Evolutionary conservation across 805 yeast species (phyloP).

Genomic region (Saccharomycopsis capsularis): DNA sequence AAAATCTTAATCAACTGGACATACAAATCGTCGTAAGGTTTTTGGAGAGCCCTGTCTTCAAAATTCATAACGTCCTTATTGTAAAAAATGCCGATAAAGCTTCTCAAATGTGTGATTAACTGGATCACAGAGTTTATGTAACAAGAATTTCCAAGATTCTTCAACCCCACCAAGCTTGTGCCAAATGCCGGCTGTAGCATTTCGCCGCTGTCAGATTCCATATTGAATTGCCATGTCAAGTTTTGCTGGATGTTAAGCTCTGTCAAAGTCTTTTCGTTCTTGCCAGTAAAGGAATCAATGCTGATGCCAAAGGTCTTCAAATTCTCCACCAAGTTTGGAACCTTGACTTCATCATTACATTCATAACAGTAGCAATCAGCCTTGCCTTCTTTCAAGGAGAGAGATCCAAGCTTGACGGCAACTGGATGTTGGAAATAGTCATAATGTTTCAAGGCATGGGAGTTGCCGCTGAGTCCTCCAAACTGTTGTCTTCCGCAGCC

Average conservation of each 20-base stretch:
- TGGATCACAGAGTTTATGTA: slow-evolving; percentile 81
- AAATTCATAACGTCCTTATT: slow-evolving; percentile 25
- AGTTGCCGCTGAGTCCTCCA: slow-evolving; percentile 90
- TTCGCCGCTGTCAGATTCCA: slow-evolving; percentile 66
- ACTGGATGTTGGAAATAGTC: slow-evolving; percentile 58
- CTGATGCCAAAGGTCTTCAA: slow-evolving; percentile 64
- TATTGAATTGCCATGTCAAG: slow-evolving; percentile 84
- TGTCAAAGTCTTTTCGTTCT: slow-evolving; percentile 81
- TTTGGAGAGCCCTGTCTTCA: slow-evolving; percentile 26
- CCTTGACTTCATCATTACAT: slow-evolving; percentile 84
- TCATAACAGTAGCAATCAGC: slow-evolving; percentile 85
- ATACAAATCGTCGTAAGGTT: slow-evolving; percentile 59
- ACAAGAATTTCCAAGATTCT: slow-evolving; percentile 90
- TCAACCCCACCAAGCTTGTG: slow-evolving; percentile 70
- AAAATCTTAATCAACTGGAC: slow-evolving; percentile 74
- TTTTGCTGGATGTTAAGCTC: slow-evolving; percentile 93
- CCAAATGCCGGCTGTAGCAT: slow-evolving; percentile 64
- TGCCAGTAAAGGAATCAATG: slow-evolving; percentile 35
- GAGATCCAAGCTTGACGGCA: slow-evolving; percentile 86
- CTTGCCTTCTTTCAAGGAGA: slow-evolving; percentile 54
- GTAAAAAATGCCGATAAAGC: slow-evolving; percentile 35
- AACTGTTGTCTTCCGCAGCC: slow-evolving; percentile 96
- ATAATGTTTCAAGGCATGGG: slow-evolving; percentile 79
- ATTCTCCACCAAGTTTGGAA: slow-evolving; percentile 46
- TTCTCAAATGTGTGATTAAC: slow-evolving; percentile 45